These are phyloP conservation scores for Phytophthora pluvialis DNA, from an alignment of 352 stramenopile genomes.

Conservation along the genomic window DNA sequence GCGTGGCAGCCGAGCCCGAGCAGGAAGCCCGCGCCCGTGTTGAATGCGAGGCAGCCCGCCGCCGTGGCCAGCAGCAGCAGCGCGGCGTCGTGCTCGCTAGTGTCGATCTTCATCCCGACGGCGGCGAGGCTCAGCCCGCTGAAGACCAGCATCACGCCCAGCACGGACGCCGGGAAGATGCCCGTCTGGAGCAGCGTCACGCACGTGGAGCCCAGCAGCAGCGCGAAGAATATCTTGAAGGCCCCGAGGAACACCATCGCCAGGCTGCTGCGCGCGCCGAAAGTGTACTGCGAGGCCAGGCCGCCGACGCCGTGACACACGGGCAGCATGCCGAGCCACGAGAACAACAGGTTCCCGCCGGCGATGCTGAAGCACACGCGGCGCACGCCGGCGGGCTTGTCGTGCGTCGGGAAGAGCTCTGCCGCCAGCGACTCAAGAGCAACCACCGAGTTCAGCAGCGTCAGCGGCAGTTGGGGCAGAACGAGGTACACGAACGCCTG, in stretches of 20 bases:
- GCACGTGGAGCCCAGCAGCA: slow-evolving; percentile 86
- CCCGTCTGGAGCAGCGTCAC: slow-evolving; percentile 62
- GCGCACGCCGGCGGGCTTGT: slow-evolving; percentile 59
- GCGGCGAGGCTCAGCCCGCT: slow-evolving; percentile 55
- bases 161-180: slow-evolving; percentile 62
- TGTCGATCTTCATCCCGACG: slow-evolving; percentile 61
- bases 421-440: slow-evolving; percentile 89
- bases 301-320: slow-evolving; percentile 94
- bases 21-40: slow-evolving; percentile 66
- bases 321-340: slow-evolving; percentile 91
- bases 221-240: slow-evolving; percentile 90
- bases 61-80: slow-evolving; percentile 55
- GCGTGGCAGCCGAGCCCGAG: slow-evolving; percentile 47
- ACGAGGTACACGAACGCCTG: slow-evolving; percentile 88
- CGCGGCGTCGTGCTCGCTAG: slow-evolving; percentile 37
- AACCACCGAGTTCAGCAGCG: slow-evolving; percentile 93
- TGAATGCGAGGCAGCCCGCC: slow-evolving; percentile 49
- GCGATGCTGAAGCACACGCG: slow-evolving; percentile 77
- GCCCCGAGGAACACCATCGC: slow-evolving; percentile 90
- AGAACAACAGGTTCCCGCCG: slow-evolving; percentile 85
- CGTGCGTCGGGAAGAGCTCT: slow-evolving; percentile 88
- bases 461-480: slow-evolving; percentile 92
- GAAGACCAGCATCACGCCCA: slow-evolving; percentile 69
- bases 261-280: slow-evolving; percentile 91
- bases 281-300: slow-evolving; percentile 92